Base-by-base conservation (phyloP, 768 basidiomycete genomes). In the Melanogaster broomeanus region DNA sequence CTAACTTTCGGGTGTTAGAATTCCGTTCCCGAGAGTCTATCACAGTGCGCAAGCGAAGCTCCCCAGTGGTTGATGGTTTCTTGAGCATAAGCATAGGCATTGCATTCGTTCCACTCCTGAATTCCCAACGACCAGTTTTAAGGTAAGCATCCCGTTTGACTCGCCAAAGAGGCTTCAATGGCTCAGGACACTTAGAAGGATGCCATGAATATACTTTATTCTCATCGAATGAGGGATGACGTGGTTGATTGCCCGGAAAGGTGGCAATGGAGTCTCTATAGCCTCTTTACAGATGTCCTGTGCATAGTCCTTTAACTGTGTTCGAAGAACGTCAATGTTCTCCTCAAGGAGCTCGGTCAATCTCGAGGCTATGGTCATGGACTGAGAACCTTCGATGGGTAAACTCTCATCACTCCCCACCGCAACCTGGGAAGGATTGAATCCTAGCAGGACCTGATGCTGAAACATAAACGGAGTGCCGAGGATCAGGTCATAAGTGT, bases 401-500 rank as follows among this genome's bases (percentile, higher is more conserved):
- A 62, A 28, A 19, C 51, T 21, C 0, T 48, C 15, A 1, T 16
- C 21, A 18, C 56, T 61, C 7, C 59, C 49, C 4, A 68, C 30
- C 1, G 42, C 39, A 0, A 68, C 52, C 4, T 49, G 4, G 6
- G 56, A 33, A 0, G 64, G 64, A 37, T 70, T 69, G 13, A 72
- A 53, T 0, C 66, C 71, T 1, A 72, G 28, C 1, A 52, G 52
- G 2, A 72, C 55, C 16, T 62, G 40, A 40, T 74, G 65, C 38
- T 72, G 69, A 28, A 45, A 72, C 15, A 76, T 33, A 39, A 67
- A 77, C 1, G 72, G 75, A 6, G 72, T 74, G 0, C 77, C 73
- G 0, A 76, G 53, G 2, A 76, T 71, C 0, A 71, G 3, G 25
- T 78, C 73, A 38, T 77, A 76, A 6, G 58, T 61, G 1, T 68